These are phyloP conservation scores for Tylopilus felleus DNA, from an alignment of 768 basidiomycete genomes.

Conservation along the genomic window DNA sequence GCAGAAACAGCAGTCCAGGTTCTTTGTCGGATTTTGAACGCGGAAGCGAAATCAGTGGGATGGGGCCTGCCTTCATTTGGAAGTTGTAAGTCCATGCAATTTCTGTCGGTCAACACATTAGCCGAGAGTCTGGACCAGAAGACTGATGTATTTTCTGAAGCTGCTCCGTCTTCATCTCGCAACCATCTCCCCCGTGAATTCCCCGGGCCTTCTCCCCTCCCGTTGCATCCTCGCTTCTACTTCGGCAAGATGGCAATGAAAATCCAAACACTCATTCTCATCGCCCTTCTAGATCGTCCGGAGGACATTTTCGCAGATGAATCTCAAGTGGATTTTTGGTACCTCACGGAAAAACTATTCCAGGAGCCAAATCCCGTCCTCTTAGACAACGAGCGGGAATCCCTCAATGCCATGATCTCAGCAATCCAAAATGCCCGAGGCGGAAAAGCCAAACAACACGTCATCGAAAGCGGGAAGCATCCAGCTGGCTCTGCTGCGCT, in stretches of 20 bases:
- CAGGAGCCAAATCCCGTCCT: not conserved
- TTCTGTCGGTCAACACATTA: too few relatives aligned
- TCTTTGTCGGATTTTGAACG: too few relatives aligned
- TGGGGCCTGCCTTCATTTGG: too few relatives aligned
- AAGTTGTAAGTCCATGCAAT: too few relatives aligned
- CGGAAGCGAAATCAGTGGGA: too few relatives aligned
- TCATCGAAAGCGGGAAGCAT: not conserved
- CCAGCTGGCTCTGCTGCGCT: conserved; percentile 1
- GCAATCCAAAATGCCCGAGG: not conserved
- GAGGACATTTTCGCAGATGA: conserved; percentile 5
- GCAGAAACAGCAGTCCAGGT: too few relatives aligned
- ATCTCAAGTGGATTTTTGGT: not conserved
- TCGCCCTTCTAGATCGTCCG: not conserved
- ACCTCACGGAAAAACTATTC: not conserved
- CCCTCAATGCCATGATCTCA: conserved; percentile 1
- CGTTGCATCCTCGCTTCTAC: too few relatives aligned
- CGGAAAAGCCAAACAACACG: not conserved
- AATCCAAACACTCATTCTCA: conserved; percentile 1
- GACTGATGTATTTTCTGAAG: too few relatives aligned
- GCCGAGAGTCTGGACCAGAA: too few relatives aligned
- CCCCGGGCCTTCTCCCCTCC: too few relatives aligned
- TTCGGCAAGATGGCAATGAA: conserved; percentile 2
- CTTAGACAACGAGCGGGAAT: not conserved
- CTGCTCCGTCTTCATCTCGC: too few relatives aligned
- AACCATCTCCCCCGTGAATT: too few relatives aligned